phyloP scores from a whole-genome alignment of 176 grass and related monocot genomes.

The Phoenix roebelenii region DNA sequence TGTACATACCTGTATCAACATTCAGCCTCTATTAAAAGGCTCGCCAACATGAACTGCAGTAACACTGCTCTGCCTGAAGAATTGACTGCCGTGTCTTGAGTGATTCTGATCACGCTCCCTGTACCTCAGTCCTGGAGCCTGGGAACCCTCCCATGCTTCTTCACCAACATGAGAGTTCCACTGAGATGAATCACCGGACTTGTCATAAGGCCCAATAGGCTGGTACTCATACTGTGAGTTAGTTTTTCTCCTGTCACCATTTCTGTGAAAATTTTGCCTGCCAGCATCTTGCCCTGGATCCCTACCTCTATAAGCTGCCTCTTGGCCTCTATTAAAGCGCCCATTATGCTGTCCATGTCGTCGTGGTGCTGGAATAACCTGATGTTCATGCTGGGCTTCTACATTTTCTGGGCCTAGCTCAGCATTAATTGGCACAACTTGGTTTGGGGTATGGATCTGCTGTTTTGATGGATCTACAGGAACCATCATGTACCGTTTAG shows the following conservation, averaged over 20 bases:
- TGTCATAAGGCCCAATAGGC: constrained; percentile 39
- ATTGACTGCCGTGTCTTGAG: constrained; percentile 22
- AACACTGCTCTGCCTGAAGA: constrained; percentile 28
- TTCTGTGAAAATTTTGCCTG: constrained; percentile 25
- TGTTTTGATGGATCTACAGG: constrained; percentile 15
- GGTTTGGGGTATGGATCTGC: constrained; percentile 1
- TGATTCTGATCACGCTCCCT: constrained; percentile 27
- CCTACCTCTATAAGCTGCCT: constrained; percentile 36
- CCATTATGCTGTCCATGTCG: constrained; percentile 34
- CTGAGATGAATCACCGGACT: constrained; percentile 23
- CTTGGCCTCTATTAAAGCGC: constrained; percentile 44
- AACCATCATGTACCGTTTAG: neutral
- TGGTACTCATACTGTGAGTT: constrained; percentile 54
- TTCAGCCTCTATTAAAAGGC: constrained; percentile 29
- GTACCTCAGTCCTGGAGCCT: constrained; percentile 21
- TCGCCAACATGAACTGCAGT: constrained; percentile 8
- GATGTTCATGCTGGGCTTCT: constrained; percentile 31
- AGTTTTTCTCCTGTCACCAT: constrained; percentile 34
- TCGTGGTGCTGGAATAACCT: constrained; percentile 18
- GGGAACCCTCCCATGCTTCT: neutral
- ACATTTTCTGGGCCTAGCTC: neutral
- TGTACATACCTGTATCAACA: neutral
- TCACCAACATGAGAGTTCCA: constrained; percentile 28
- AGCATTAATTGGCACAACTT: constrained; percentile 2
- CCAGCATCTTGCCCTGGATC: constrained; percentile 27